Base-by-base conservation (phyloP, 768 basidiomycete genomes). In the Naganishia antarctica region DNA sequence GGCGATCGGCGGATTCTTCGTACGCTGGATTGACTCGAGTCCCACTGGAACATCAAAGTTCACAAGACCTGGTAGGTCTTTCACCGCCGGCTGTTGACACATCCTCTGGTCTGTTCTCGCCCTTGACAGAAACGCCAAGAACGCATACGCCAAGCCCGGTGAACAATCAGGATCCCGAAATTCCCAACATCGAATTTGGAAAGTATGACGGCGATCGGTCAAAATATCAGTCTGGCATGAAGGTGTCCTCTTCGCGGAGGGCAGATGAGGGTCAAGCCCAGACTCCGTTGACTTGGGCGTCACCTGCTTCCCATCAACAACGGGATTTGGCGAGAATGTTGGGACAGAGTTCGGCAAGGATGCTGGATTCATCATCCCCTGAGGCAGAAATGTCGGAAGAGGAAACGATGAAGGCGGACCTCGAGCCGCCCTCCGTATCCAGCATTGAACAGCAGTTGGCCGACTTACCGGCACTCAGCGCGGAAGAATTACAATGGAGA, bases 321-420 rank as follows among this genome's bases (percentile, higher is more conserved):
- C 18, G 53, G 53, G 53, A 57, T 34, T 26, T 57, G 37, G 53
- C 53, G 8, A 37, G 53, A 13, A 15, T 57, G 53, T 26, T 57
- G 34, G 53, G 53, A 9, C 53, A 57, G 18, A 57, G 34, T 23
- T 57, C 53, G 53, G 53, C 53, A 57, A 37, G 26, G 53, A 9
- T 40, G n/a, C 23, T 57, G 53, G 4, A 57, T 12, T 23, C 23
- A 21, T 37, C 53, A 16, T 18, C 15, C n/a, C 1, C 32, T 3
- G 31, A 44, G n/a, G 43, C 5, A 21, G 43, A 44, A 12, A n/a
- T 5, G 18, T 11, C 11, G 18, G 13, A 21, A 6, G 43, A 44
- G 18, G 13, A 44, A 44, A 18, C 7, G 34, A 15, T 37, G 34
- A 15, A 37, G 15, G 34, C 7, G 34, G 15, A 7, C 15, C 34